phyloP scores from a whole-genome alignment of 2,329 filamentous ascomycete genomes.

The Cladosporium sp. region DNA sequence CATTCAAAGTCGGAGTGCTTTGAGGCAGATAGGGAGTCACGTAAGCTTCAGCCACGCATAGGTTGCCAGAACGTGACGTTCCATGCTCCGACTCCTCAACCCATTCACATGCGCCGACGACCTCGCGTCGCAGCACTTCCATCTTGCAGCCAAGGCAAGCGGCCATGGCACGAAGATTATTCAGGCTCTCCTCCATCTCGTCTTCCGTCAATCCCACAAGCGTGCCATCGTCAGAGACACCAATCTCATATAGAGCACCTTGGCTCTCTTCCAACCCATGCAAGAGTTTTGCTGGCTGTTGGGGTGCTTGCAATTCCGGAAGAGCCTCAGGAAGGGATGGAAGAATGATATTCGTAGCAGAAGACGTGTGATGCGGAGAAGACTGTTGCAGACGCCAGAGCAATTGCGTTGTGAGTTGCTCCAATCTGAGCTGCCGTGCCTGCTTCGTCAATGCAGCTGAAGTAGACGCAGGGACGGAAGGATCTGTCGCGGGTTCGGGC shows the following conservation, averaged over 20 bases:
- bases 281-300: constrained; percentile 56
- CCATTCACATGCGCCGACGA: constrained; percentile 84
- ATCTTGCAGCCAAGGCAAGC: constrained; percentile 85
- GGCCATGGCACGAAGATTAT: constrained; percentile 85
- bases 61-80: constrained; percentile 46
- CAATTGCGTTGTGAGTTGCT: constrained; percentile 91
- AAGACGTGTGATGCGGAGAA: constrained; percentile 82
- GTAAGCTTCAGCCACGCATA: constrained; percentile 89
- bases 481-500: constrained; percentile 26
- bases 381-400: constrained; percentile 95
- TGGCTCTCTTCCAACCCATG: constrained; percentile 88
- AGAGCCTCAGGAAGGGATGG: constrained; percentile 70
- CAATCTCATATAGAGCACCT: constrained; percentile 93
- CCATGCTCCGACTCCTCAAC: constrained; percentile 44
- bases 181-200: constrained; percentile 88
- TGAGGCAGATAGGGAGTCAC: constrained; percentile 65
- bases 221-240: constrained; percentile 89
- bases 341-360: constrained; percentile 71
- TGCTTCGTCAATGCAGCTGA: constrained; percentile 56
- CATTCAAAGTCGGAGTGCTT: constrained; percentile 15
- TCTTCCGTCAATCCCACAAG: constrained; percentile 85
- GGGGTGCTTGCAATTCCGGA: constrained; percentile 59
- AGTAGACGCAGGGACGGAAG: background rate
- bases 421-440: constrained; percentile 77
- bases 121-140: constrained; percentile 76